A percentile compares a stretch with the other conserved stretches of the same genome.
Conservation (phyloP, 441 rosid genomes). For the Theobroma grandiflorum region DNA sequence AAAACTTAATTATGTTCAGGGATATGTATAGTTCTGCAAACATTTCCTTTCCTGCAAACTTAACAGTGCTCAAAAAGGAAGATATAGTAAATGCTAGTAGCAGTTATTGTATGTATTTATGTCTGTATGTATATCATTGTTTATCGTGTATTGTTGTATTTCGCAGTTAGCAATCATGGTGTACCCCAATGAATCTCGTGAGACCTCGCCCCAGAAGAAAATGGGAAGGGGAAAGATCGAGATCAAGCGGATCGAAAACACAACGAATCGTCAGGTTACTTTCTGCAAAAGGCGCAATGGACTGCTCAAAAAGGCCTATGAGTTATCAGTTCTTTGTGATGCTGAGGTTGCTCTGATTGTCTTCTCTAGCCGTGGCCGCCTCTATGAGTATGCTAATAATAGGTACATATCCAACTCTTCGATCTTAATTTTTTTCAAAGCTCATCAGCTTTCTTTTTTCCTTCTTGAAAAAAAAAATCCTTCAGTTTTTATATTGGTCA, state of each 20-base stretch:
- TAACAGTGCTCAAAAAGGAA: not conserved
- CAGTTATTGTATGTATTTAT: not conserved
- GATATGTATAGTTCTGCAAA: not conserved
- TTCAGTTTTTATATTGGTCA: not conserved
- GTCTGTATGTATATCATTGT: not conserved
- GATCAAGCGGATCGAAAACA: constrained; percentile 99
- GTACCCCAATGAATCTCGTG: constrained; percentile 58
- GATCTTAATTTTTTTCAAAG: constrained; percentile 18
- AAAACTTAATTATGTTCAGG: not conserved
- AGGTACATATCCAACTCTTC: constrained; percentile 50
- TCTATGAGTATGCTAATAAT: constrained; percentile 93
- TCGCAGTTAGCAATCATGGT: constrained; percentile 50
- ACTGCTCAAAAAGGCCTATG: constrained; percentile 94
- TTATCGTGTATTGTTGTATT: not conserved
- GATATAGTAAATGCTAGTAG: not conserved
- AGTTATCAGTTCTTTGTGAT: constrained; percentile 92
- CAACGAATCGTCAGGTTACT: constrained; percentile 95
- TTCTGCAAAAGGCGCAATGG: constrained; percentile 97
- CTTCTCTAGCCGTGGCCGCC: constrained; percentile 99
- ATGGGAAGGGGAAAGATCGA: constrained; percentile 97
- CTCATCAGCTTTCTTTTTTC: not conserved
- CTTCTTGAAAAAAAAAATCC: not conserved
- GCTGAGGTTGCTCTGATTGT: constrained; percentile 92
- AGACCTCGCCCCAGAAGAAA: constrained; percentile 70
- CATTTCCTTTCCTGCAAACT: not conserved